A percentile compares a stretch with the other conserved stretches of the same genome.
Evolutionary conservation across 148 eudicot genomes (phyloP).

Genomic region (Gaultheria prostrata): DNA sequence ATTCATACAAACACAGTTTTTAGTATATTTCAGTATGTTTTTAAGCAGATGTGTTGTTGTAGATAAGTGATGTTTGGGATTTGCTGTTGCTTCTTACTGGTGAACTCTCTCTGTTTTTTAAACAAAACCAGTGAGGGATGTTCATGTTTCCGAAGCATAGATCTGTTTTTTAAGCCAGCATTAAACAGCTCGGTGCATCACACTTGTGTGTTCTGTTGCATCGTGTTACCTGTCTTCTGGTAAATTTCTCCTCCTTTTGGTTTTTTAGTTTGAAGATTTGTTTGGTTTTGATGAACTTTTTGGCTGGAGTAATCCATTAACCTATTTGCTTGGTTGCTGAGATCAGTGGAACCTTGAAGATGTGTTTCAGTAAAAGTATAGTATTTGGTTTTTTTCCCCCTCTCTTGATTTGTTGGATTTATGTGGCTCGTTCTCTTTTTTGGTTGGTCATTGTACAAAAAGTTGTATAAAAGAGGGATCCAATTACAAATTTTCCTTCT

Average conservation of each 20-base stretch:
- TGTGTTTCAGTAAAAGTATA: too few relatives aligned
- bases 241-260: not conserved
- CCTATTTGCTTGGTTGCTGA: too few relatives aligned
- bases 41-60: not conserved
- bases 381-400: too few relatives aligned
- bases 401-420: too few relatives aligned
- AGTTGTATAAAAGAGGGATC: too few relatives aligned
- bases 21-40: not conserved
- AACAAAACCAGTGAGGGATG: not conserved
- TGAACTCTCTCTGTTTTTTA: constrained; percentile 7
- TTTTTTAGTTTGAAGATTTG: too few relatives aligned
- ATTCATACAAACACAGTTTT: not conserved
- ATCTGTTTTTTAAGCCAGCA: not conserved
- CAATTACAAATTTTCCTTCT: too few relatives aligned
- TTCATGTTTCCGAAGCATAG: constrained; percentile 18
- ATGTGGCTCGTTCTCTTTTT: too few relatives aligned
- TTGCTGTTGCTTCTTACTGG: constrained; percentile 16
- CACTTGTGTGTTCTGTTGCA: not conserved
- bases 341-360: too few relatives aligned
- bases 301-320: too few relatives aligned
- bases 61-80: not conserved
- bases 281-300: too few relatives aligned
- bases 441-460: too few relatives aligned
- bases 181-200: constrained; percentile 19
- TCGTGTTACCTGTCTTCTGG: constrained; percentile 17